Evolutionary conservation across 345 rosid genomes (phyloP).

Genomic region (Hibiscus mutabilis): DNA sequence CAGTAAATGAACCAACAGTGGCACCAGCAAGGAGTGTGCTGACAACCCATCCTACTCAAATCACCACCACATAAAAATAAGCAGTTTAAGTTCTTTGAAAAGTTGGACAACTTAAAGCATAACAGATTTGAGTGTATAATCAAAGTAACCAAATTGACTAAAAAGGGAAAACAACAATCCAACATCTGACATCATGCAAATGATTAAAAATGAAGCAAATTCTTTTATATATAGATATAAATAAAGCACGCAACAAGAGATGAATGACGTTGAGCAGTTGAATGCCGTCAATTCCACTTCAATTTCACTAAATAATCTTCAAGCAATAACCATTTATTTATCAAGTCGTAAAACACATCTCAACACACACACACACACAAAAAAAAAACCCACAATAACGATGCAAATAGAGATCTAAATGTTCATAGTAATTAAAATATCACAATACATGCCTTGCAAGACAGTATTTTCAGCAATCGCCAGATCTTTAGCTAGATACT

Average conservation of each 20-base stretch:
- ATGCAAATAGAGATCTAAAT: neutral
- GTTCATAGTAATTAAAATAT: neutral
- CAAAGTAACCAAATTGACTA: neutral
- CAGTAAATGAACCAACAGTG: conserved; percentile 92
- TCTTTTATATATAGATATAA: neutral
- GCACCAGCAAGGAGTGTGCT: conserved; percentile 98
- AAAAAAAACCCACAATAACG: too few relatives aligned
- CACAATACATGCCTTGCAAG: conserved; percentile 67
- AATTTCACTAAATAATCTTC: conserved; percentile 4
- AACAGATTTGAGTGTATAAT: neutral
- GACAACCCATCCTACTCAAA: conserved; percentile 84
- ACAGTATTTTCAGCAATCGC: conserved; percentile 81
- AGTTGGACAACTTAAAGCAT: neutral
- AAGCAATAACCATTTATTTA: neutral
- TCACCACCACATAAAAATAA: conserved; percentile 13
- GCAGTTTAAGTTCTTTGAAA: neutral
- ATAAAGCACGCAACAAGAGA: neutral
- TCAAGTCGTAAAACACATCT: neutral
- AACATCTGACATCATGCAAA: neutral
- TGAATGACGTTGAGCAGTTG: neutral
- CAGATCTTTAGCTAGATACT: conserved; percentile 92
- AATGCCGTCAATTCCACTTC: neutral
- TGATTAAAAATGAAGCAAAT: neutral
- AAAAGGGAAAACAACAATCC: neutral
- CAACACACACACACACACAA: too few relatives aligned